Conservation (phyloP, 148 eudicot species). For the Rheum nobile region DNA sequence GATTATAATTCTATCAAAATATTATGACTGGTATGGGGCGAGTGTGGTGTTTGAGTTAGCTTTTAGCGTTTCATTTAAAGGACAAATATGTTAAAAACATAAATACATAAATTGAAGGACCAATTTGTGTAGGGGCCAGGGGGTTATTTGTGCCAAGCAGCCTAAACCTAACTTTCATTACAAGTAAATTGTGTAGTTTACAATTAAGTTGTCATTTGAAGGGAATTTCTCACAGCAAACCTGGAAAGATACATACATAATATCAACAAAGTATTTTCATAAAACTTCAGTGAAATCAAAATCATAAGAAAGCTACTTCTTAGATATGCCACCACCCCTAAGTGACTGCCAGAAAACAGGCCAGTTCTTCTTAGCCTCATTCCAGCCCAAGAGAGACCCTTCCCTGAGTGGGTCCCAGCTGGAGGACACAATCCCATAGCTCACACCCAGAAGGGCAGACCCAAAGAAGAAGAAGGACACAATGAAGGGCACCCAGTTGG, state of each 20-base stretch:
- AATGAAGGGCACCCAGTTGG: slow-evolving; percentile 82
- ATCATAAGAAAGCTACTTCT: slow-evolving; percentile 10
- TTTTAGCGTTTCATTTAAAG: no score
- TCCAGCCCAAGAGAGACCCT: slow-evolving; percentile 87
- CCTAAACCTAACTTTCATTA: no score
- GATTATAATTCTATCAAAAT: no score
- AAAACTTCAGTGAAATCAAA: neutral
- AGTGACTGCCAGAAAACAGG: slow-evolving; percentile 80
- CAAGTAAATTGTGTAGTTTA: no score
- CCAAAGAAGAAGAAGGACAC: slow-evolving; percentile 91
- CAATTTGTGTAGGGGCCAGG: no score
- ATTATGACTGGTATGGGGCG: no score
- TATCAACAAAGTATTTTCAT: neutral
- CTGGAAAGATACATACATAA: neutral
- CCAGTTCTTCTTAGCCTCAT: slow-evolving; percentile 75
- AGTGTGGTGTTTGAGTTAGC: no score
- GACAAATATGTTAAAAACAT: no score
- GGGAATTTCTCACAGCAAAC: neutral
- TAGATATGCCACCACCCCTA: slow-evolving; percentile 18
- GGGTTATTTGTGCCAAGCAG: no score
- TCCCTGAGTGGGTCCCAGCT: slow-evolving; percentile 99
- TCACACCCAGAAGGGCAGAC: slow-evolving; percentile 74
- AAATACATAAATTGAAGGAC: no score
- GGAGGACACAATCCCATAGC: slow-evolving; percentile 92
- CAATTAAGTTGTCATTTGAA: neutral